phyloP scores from a whole-genome alignment of 805 yeast genomes.

The Pichia ethanolica region DNA sequence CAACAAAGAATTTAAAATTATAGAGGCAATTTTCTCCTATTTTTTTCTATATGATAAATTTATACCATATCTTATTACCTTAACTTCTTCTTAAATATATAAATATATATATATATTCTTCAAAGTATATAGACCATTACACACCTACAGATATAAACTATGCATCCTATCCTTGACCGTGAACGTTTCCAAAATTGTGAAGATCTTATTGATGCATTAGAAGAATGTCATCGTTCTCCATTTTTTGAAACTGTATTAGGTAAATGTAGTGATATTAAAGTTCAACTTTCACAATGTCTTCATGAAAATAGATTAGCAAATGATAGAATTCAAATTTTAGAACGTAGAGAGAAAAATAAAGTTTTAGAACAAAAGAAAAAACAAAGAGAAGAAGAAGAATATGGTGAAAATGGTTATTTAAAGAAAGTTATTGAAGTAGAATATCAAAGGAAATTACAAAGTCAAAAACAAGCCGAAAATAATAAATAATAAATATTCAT shows the following conservation, averaged over 20 bases:
- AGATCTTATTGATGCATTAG: conserved; percentile 77
- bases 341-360: conserved; percentile 50
- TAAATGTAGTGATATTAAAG: conserved; percentile 75
- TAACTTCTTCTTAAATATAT: too few species aligned
- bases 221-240: conserved; percentile 74
- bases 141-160: background rate
- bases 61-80: too few species aligned
- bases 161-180: conserved; percentile 25
- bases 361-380: conserved; percentile 50
- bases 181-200: conserved; percentile 48
- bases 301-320: conserved; percentile 65
- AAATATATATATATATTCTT: too few species aligned
- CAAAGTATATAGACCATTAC: too few species aligned
- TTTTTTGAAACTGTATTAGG: conserved; percentile 70
- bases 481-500: background rate
- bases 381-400: conserved; percentile 64
- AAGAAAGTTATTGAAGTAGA: conserved; percentile 56
- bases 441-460: conserved; percentile 22
- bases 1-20: too few species aligned
- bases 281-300: conserved; percentile 69
- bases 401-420: conserved; percentile 67
- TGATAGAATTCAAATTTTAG: conserved; percentile 47
- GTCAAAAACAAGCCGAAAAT: background rate
- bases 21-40: too few species aligned
- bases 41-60: too few species aligned